Evolutionary conservation across 83 land plant genomes (phyloP).

Genomic region (Picea mariana): DNA sequence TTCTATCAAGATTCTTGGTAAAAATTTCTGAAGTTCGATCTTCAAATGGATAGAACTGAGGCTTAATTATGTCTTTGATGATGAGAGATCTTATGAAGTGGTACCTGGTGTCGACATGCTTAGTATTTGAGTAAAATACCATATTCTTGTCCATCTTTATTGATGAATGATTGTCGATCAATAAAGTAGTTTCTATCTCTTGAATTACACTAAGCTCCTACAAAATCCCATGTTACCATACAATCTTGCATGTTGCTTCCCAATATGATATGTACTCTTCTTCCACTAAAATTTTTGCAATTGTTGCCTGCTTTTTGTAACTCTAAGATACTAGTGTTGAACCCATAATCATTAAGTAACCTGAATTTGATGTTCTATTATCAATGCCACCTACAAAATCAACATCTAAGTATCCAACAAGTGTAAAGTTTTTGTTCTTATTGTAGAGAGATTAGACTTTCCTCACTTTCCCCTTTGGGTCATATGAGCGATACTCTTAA

Average conservation of each 20-base stretch:
- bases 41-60: no score
- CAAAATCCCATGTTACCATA: not conserved
- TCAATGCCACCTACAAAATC: not conserved
- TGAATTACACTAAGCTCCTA: not conserved
- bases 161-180: not conserved
- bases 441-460: no score
- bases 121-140: no score
- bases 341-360: not conserved
- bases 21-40: no score
- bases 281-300: not conserved
- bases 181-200: not conserved
- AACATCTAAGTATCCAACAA: not conserved
- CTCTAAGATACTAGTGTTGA: not conserved
- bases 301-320: not conserved
- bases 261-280: not conserved
- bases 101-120: no score
- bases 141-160: no score
- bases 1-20: no score
- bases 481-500: no score
- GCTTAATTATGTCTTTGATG: no score
- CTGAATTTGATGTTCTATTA: not conserved
- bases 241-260: not conserved
- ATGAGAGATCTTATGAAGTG: no score
- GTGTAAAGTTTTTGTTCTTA: not conserved
- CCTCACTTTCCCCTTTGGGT: no score